Conservation (phyloP, 1,139 yeast genomes). For the Lodderomyces metapsilosis region DNA sequence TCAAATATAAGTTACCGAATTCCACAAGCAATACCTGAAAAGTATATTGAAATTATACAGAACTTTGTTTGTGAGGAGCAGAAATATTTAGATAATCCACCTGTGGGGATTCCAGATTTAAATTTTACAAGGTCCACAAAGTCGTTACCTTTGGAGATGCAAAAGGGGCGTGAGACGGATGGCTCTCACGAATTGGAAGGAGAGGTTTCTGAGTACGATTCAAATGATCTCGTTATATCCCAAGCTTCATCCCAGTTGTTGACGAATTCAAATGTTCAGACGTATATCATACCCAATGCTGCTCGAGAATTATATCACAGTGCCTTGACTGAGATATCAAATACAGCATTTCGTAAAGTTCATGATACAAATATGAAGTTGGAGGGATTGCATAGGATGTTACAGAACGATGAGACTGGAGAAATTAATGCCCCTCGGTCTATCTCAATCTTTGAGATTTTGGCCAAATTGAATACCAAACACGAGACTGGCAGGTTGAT, state of each 20-base stretch:
- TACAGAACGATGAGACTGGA: slow-evolving; percentile 49
- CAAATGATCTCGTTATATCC: slow-evolving; percentile 33
- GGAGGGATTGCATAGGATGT: slow-evolving; percentile 51
- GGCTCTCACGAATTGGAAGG: slow-evolving; percentile 8
- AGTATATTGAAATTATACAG: slow-evolving; percentile 19
- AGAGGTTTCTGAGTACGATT: slow-evolving; percentile 11
- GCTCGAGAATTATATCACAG: slow-evolving; percentile 34
- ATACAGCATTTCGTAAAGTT: slow-evolving; percentile 31
- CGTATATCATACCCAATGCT: slow-evolving; percentile 34
- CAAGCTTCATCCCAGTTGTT: slow-evolving; percentile 40
- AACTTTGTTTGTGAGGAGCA: slow-evolving; percentile 32
- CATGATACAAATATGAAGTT: slow-evolving; percentile 39
- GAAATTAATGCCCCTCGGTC: slow-evolving; percentile 43
- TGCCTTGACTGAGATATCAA: slow-evolving; percentile 29
- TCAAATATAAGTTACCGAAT: slow-evolving; percentile 49
- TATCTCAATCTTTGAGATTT: slow-evolving; percentile 49
- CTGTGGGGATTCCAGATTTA: slow-evolving; percentile 40
- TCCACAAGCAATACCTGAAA: slow-evolving; percentile 50
- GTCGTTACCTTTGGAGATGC: slow-evolving; percentile 24
- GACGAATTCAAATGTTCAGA: slow-evolving; percentile 36
- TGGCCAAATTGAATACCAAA: slow-evolving; percentile 20
- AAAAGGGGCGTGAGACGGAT: slow-evolving; percentile 5
- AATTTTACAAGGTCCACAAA: slow-evolving; percentile 25
- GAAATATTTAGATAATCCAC: slow-evolving; percentile 35
- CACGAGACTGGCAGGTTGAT: too few species aligned